phyloP scores from a whole-genome alignment of 176 grass and related monocot species.

The Cocos nucifera region DNA sequence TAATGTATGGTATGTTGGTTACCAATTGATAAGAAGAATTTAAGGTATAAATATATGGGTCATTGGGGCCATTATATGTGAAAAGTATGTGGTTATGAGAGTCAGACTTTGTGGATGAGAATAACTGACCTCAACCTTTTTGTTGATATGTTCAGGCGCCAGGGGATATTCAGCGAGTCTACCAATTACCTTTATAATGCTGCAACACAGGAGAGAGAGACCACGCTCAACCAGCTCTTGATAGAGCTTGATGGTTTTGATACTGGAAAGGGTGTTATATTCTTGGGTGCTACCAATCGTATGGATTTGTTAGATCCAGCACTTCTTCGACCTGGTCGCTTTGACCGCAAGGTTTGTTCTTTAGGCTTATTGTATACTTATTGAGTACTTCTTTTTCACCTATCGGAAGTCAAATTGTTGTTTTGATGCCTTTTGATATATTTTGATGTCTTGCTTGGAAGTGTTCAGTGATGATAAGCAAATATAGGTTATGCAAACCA shows the following conservation, averaged over 20 bases:
- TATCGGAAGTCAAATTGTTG: neutral
- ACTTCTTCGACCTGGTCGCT: constrained; percentile 32
- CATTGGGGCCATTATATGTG: too few species aligned
- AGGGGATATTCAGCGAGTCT: constrained; percentile 24
- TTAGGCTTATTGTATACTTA: neutral
- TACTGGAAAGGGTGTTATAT: constrained; percentile 35
- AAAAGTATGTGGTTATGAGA: too few species aligned
- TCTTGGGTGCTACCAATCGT: constrained; percentile 31
- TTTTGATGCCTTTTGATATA: too few species aligned
- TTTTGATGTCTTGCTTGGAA: too few species aligned
- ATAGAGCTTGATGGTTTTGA: constrained; percentile 43
- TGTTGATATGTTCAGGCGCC: constrained; percentile 11
- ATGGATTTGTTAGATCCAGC: constrained; percentile 36
- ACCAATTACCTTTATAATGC: constrained; percentile 29
- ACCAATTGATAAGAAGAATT: too few species aligned
- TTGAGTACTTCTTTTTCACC: neutral
- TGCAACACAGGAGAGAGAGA: constrained; percentile 30
- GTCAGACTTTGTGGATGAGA: too few species aligned
- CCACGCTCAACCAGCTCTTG: constrained; percentile 30
- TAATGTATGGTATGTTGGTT: too few species aligned
- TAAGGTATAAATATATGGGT: too few species aligned
- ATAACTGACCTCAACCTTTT: too few species aligned
- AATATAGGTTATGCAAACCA: too few species aligned
- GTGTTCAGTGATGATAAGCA: too few species aligned
- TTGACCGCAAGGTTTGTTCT: constrained; percentile 36